These are phyloP conservation scores for Cornus kousa DNA, from an alignment of 148 eudicot species.

Conservation along the genomic window DNA sequence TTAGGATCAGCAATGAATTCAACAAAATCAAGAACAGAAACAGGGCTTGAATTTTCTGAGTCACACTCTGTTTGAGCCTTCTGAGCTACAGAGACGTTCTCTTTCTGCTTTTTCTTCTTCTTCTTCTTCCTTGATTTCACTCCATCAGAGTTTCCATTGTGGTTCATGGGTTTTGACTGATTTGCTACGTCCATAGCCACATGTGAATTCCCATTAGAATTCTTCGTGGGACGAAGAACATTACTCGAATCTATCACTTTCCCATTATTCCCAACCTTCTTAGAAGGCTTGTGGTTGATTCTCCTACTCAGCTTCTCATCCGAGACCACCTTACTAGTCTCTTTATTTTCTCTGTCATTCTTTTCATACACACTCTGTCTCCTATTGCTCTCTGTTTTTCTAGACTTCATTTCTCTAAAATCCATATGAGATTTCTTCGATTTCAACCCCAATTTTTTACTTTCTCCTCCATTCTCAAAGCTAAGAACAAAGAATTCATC, in stretches of 20 bases:
- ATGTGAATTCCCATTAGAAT: neutral
- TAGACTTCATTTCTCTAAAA: conserved; percentile 16
- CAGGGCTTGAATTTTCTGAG: conserved; percentile 71
- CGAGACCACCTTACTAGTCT: conserved; percentile 17
- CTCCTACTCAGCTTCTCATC: conserved; percentile 10
- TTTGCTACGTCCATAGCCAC: neutral
- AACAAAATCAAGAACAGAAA: conserved; percentile 73
- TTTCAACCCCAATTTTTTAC: conserved; percentile 18
- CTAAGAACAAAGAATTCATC: conserved; percentile 64
- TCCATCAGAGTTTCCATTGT: conserved; percentile 23
- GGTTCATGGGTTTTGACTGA: neutral
- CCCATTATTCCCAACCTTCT: neutral
- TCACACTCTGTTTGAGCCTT: conserved; percentile 36
- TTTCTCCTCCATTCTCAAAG: conserved; percentile 38
- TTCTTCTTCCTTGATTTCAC: conserved; percentile 4
- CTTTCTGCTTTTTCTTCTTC: conserved; percentile 38
- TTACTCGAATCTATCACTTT: neutral
- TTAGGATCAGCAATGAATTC: conserved; percentile 38
- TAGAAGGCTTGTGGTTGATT: neutral
- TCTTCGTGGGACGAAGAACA: conserved; percentile 10
- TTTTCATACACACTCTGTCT: conserved; percentile 22
- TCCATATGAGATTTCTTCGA: conserved; percentile 26
- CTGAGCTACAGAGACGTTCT: conserved; percentile 17
- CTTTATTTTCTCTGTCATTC: conserved; percentile 35
- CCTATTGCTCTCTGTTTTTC: conserved; percentile 11